Base-by-base conservation (phyloP, 768 basidiomycete species). In the Naganishia kalamii region DNA sequence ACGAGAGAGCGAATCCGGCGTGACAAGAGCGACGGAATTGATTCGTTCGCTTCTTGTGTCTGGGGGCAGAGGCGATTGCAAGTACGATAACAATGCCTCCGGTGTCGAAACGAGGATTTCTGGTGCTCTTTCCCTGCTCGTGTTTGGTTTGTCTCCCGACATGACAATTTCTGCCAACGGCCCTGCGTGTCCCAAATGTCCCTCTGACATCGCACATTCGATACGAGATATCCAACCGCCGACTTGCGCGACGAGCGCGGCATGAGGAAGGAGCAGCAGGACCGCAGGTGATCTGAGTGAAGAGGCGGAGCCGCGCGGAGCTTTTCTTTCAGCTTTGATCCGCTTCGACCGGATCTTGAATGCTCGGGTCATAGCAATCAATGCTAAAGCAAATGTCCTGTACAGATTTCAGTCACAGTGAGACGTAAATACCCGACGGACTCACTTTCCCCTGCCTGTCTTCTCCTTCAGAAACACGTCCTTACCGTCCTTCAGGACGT, bases 401-500 rank as follows among this genome's bases (percentile, higher is more conserved):
- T 35, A 27, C 11, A 25, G 2, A 23, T 10, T 29, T 32, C n/a
- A 57, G 54, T 35, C n/a, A 41, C 4, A 15, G 23, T 19, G 13
- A 29, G 2, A 21, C 12, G 23, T 33, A 15, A 2, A 7, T 12
- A 5, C 32, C n/a, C 37, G 13, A 5, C 8, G 49, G 19, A 63
- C 63, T 64, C 41, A 64, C 63, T 64, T 64, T 51, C 63, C 63
- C 29, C 19, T 27, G 8, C 63, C 63, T 23, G 63, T 64, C 32
- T 41, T 52, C 40, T 64, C 63, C 29, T 50, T 64, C 19, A 64
- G 23, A 33, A 64, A 64, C 30, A 51, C 49, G 25, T 64, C 63
- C 35, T 40, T 40, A 2, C 32, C 41, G 7, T 54, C 63, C 41
- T 29, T 25, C 32, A 49, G 23, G 3, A 54, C 35, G 13, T 21